These are phyloP conservation scores for Datisca glomerata DNA, from an alignment of 306 rosid genomes.

Conservation along the genomic window DNA sequence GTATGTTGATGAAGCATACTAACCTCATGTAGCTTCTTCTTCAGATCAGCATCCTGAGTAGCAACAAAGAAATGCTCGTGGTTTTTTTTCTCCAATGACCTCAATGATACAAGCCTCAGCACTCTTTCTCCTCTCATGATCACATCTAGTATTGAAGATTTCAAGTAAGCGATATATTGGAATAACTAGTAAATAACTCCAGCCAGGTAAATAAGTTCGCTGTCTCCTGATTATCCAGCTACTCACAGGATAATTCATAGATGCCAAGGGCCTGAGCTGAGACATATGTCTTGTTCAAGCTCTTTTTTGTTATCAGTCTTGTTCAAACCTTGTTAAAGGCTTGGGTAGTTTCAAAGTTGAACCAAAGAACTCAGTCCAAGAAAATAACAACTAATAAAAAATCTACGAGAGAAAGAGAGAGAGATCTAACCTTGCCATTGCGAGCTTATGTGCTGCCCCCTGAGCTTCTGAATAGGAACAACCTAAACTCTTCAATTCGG, in stretches of 20 bases:
- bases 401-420: not conserved
- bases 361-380: too few species aligned
- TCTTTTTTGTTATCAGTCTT: too few species aligned
- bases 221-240: too few species aligned
- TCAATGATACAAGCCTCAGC: constrained; percentile 58
- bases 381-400: not conserved
- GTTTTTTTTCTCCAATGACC: constrained; percentile 56
- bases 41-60: constrained; percentile 54
- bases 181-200: not conserved
- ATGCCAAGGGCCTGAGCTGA: too few species aligned
- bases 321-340: too few species aligned
- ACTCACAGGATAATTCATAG: too few species aligned
- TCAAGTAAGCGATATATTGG: constrained; percentile 1
- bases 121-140: constrained; percentile 36
- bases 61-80: constrained; percentile 74
- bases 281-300: too few species aligned
- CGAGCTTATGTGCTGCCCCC: constrained; percentile 43
- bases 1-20: not conserved
- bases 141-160: constrained; percentile 40
- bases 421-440: constrained; percentile 39
- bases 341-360: not conserved
- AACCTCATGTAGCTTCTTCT: constrained; percentile 51
- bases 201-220: not conserved
- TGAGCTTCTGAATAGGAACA: constrained; percentile 32
- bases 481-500: constrained; percentile 66